A percentile compares a stretch with the other conserved stretches of the same genome.
These are phyloP conservation scores for Thuidium tamariscinum DNA, from an alignment of 225 moss, liverwort and hornwort genomes.

Conservation along the genomic window DNA sequence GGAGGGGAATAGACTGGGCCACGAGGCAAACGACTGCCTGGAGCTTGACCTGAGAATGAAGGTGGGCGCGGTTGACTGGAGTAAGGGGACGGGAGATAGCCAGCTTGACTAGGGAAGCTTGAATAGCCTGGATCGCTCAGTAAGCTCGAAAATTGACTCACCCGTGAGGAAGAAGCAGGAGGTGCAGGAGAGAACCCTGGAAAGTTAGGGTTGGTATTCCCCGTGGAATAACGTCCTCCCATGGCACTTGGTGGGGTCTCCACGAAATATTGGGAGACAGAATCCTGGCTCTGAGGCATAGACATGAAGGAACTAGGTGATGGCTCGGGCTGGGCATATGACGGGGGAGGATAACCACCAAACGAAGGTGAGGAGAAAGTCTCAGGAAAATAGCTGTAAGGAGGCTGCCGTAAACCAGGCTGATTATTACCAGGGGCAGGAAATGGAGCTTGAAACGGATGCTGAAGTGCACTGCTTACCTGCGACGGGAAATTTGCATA, in stretches of 20 bases:
- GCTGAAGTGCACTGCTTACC: slow-evolving; percentile 55
- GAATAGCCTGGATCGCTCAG: slow-evolving; percentile 24
- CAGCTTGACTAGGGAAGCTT: slow-evolving; percentile 8
- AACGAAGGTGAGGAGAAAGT: slow-evolving; percentile 2
- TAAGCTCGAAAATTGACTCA: slow-evolving; percentile 20
- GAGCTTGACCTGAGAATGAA: slow-evolving; percentile 2
- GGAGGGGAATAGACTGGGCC: slow-evolving; percentile 9
- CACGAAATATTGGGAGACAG: slow-evolving; percentile 35
- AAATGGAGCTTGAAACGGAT: slow-evolving; percentile 44
- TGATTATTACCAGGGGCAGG: slow-evolving; percentile 8
- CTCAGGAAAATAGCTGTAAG: slow-evolving; percentile 20
- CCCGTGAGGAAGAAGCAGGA: slow-evolving; percentile 26
- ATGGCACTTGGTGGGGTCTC: slow-evolving; percentile 31
- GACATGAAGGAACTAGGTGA: slow-evolving; percentile 15
- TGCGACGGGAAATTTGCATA: slow-evolving; percentile 24
- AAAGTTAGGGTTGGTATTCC: slow-evolving; percentile 20
- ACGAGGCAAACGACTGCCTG: slow-evolving; percentile 20
- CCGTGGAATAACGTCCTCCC: slow-evolving; percentile 19
- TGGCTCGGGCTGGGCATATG: slow-evolving; percentile 14
- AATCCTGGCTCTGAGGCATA: slow-evolving; percentile 14
- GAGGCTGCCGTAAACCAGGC: neutral
- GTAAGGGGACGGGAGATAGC: slow-evolving; percentile 19
- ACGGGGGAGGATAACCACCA: slow-evolving; percentile 6
- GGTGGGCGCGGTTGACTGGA: neutral
- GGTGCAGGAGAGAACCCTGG: slow-evolving; percentile 58